Base-by-base conservation (phyloP, 768 basidiomycete species). In the Multifurca ochricompacta region DNA sequence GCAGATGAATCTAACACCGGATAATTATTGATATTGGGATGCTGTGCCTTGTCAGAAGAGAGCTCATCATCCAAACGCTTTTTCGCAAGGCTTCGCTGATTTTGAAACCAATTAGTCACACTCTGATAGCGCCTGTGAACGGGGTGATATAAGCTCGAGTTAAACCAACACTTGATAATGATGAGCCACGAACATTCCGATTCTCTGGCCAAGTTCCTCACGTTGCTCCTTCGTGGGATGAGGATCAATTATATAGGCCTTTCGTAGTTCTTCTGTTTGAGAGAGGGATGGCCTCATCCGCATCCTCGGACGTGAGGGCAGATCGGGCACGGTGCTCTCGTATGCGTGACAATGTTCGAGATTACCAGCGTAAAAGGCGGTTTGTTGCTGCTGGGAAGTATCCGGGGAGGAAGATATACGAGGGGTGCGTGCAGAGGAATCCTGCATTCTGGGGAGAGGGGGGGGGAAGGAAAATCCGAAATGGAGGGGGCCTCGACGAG, bases 31-130 rank as follows among this genome's bases (percentile, higher is more conserved):
- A 64, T 65, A 52, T 59, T 49, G 54, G 62, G 48, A 47, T 65
- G 62, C 44, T 65, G 32, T 41, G 65, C 57, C 40, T 64, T 63
- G 37, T 69, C 65, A 45, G 61, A 44, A 21, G 63, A 66, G 32
- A 73, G 71, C 27, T 79, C 76, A 46, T 83, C 82, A 58, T 85
- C 82, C 60, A 74, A 78, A 62, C 76, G 77, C 70, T 85, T 85
- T 73, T 83, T 85, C 30, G 84, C 80, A 59, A 83, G 76, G 66
- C 81, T 87, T 62, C 85, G 85, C 64, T 90, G 86, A 63, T 88
- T 87, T 74, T 89, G 87, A 67, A 90, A 90, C 88, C 87, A 89
- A 65, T 90, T 88, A 1, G 83, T 87, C 53, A 90, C 81, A 53
- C 81, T 85, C 69, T 87, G 81, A 69, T 84, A 77, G 59, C 79